A percentile compares a stretch with the other conserved stretches of the same genome.
Conservation (phyloP, 768 basidiomycete species). For the Boletus coccyginus region DNA sequence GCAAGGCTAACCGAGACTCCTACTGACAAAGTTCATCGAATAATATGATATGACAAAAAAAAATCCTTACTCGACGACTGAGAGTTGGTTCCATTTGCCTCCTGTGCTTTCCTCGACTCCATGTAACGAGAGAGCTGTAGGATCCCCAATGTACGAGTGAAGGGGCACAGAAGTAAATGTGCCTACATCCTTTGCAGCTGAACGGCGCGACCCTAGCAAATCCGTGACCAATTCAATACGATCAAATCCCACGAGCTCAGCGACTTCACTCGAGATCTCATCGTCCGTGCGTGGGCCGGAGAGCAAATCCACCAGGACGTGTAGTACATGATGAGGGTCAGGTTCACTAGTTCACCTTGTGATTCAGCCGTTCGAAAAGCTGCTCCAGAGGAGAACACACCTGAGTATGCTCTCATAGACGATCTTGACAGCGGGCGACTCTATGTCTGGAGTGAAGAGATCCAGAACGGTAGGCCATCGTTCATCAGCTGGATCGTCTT, state of each 20-base stretch:
- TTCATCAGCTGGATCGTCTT: constrained; percentile 15
- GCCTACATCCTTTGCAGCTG: constrained; percentile 49
- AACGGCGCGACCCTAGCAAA: constrained; percentile 56
- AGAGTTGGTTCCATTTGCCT: neutral
- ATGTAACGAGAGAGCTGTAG: constrained; percentile 18
- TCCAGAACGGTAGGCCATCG: constrained; percentile 35
- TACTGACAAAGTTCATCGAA: neutral
- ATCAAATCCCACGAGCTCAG: constrained; percentile 82
- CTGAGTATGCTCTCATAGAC: constrained; percentile 11
- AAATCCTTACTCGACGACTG: constrained; percentile 8
- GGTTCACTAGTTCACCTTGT: constrained; percentile 14
- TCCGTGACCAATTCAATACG: constrained; percentile 76
- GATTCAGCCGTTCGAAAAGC: neutral
- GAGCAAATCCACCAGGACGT: constrained; percentile 37
- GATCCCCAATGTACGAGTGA: neutral
- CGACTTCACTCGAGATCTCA: constrained; percentile 72
- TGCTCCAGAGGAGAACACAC: constrained; percentile 10
- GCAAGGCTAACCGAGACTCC: constrained; percentile 31
- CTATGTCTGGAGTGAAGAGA: constrained; percentile 16
- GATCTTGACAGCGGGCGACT: neutral
- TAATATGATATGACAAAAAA: neutral
- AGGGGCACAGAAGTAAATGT: neutral
- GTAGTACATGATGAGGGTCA: constrained; percentile 6
- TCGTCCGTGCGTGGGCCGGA: constrained; percentile 56
- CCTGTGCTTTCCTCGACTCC: neutral